These are phyloP conservation scores for Ceratocystis albifundus DNA, from an alignment of 2,329 filamentous ascomycete genomes.

Conservation along the genomic window DNA sequence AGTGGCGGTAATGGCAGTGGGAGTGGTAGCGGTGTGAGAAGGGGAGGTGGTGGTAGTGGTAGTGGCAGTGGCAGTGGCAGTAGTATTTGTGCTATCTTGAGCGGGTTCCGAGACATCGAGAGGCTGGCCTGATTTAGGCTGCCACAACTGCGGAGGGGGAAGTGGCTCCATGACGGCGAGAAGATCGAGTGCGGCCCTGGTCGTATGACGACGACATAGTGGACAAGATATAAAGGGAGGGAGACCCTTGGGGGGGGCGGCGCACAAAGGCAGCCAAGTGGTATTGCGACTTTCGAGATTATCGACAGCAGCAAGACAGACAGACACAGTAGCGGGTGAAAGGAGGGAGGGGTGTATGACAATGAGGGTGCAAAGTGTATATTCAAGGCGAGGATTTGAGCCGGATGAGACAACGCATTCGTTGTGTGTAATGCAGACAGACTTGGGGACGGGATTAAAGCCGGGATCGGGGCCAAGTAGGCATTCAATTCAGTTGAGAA, in stretches of 20 bases:
- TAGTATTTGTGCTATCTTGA: not conserved
- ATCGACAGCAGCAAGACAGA: conserved; percentile 12
- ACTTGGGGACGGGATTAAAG: not conserved
- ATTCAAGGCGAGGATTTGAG: not conserved
- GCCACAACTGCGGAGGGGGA: conserved; percentile 23
- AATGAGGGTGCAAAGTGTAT: not conserved
- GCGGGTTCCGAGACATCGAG: conserved; percentile 14
- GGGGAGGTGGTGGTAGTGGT: too few species aligned
- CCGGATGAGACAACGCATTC: not conserved
- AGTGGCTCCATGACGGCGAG: conserved; percentile 23
- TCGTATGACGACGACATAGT: conserved; percentile 24
- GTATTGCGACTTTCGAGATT: conserved; percentile 9
- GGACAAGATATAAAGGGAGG: conserved; percentile 19
- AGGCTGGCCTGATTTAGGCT: conserved; percentile 23
- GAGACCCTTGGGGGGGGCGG: conserved; percentile 17
- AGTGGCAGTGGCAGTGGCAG: not conserved
- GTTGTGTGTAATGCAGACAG: not conserved
- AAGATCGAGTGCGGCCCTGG: conserved; percentile 22
- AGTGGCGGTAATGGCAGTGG: too few species aligned
- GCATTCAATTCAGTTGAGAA: too few species aligned
- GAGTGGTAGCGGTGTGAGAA: too few species aligned
- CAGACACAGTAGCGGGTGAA: not conserved
- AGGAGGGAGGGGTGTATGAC: not conserved
- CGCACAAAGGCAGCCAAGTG: conserved; percentile 21
- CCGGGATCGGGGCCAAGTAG: not conserved